Base-by-base conservation (phyloP, 75 land plant species). In the Selaginella moellendorffii region DNA sequence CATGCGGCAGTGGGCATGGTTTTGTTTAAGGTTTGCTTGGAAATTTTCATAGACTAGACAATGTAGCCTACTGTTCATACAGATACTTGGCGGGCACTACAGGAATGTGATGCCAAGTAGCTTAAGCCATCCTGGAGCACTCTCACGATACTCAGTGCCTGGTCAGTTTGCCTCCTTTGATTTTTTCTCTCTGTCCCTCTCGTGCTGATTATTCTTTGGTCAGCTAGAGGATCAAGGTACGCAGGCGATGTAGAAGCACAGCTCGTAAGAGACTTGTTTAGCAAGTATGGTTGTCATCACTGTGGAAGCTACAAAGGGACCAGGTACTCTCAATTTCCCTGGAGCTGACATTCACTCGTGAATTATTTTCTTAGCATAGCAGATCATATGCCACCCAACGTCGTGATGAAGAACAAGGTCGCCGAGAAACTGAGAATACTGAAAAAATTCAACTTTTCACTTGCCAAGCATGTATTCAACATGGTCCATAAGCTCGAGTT, bases 61-160 rank as follows among this genome's bases (percentile, higher is more conserved):
- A 56, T 56, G 60, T 56, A 8, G n/a, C 60, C 2, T 8, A 20
- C 24, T 27, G 26, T n/a, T 26, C 1, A 29, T 9, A n/a, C 65
- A 64, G 65, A 66, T 70, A 22, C 67, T 70, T 21, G 72, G 72
- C 2, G 72, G 72, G 14, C 2, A 29, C 1, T 54, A 22, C n/a
- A 14, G 66, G 14, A 70, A 70, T 53, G 54, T 70, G 67, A 63
- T 70, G 72, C 72, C 72, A 5, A 70, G 72, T 30, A 54, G 63
- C 25, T 27, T 70, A 54, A 70, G 62, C 21, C 66, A 29, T 1
- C 72, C 72, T 5, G 72, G 72, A 14, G 72, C 72, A 10, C 68
- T 42, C 8, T 54, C 65, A 5, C 29, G 54, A 18, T 28, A 54
- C 14, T 70, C 72, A 0, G 63, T 70, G 27, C 72, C 72, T 19